Conservation (phyloP, 345 rosid species). For the Citrus inodora region DNA sequence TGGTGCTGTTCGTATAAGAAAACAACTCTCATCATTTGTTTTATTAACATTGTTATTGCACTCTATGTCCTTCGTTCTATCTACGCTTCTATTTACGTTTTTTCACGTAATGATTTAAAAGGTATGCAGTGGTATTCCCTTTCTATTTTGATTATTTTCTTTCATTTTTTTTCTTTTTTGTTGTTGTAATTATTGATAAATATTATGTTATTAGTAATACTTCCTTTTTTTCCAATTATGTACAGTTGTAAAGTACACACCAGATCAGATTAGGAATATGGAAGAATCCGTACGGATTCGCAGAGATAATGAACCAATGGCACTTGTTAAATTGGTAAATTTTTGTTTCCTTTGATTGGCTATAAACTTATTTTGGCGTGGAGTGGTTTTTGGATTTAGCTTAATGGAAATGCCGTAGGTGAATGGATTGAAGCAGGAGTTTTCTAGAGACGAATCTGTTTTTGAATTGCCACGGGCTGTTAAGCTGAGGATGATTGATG, state of each 20-base stretch:
- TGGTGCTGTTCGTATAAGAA: slow-evolving; percentile 66
- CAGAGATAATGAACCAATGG: slow-evolving; percentile 54
- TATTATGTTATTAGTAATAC: neutral
- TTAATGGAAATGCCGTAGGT: slow-evolving; percentile 36
- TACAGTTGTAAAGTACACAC: slow-evolving; percentile 65
- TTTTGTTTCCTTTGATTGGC: neutral
- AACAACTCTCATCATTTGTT: slow-evolving; percentile 76
- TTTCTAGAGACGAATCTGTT: slow-evolving; percentile 29
- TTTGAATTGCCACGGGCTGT: slow-evolving; percentile 48
- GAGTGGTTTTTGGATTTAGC: neutral
- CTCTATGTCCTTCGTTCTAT: slow-evolving; percentile 86
- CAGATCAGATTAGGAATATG: slow-evolving; percentile 86
- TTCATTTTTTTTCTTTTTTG: neutral
- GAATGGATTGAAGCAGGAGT: slow-evolving; percentile 51
- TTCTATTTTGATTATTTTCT: neutral
- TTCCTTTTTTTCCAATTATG: neutral
- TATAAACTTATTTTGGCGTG: neutral
- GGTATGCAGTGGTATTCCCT: slow-evolving; percentile 17
- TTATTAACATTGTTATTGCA: slow-evolving; percentile 84
- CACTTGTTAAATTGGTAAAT: slow-evolving; percentile 65
- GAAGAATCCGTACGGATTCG: slow-evolving; percentile 88
- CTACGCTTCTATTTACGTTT: slow-evolving; percentile 70
- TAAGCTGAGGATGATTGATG: slow-evolving; percentile 61
- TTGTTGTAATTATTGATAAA: neutral
- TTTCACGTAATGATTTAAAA: slow-evolving; percentile 41